A percentile compares a stretch with the other conserved stretches of the same genome.
These are phyloP conservation scores for Podaxis sp. DNA, from an alignment of 768 basidiomycete species.

Conservation along the genomic window DNA sequence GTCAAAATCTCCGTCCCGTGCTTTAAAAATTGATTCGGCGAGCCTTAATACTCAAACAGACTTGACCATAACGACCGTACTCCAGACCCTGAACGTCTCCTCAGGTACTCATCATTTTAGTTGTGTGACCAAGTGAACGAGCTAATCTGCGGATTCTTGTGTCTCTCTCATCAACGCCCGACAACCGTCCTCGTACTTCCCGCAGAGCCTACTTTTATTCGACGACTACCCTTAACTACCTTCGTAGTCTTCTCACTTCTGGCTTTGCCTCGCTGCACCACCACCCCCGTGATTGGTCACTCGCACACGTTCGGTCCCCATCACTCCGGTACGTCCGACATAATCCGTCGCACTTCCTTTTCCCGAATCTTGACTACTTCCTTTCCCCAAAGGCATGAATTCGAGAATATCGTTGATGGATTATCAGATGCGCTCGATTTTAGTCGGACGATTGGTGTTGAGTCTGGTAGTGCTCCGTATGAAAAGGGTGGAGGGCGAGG, in stretches of 20 bases:
- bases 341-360: conserved; percentile 2
- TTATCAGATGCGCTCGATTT: conserved; percentile 93
- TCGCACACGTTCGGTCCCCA: conserved; percentile 85
- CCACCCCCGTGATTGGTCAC: conserved; percentile 88
- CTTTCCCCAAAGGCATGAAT: conserved; percentile 53
- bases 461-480: conserved; percentile 45
- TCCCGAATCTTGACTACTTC: background rate
- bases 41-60: conserved; percentile 27
- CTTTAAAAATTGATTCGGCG: conserved; percentile 15
- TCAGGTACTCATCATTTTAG: conserved; percentile 47
- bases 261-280: conserved; percentile 93
- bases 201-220: conserved; percentile 94
- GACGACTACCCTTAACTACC: conserved; percentile 86
- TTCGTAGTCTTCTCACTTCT: conserved; percentile 83
- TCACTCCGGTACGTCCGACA: conserved; percentile 54
- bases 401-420: conserved; percentile 79
- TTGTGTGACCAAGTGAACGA: background rate
- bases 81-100: conserved; percentile 86
- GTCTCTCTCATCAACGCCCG: background rate
- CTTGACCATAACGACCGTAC: conserved; percentile 72
- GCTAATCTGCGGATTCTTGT: conserved; percentile 6
- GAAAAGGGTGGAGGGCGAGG: conserved; percentile 69
- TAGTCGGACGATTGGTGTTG: conserved; percentile 80
- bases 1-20: background rate
- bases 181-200: background rate